These are phyloP conservation scores for Oryza glumipatula DNA, from an alignment of 176 grass and related monocot genomes.

Conservation along the genomic window DNA sequence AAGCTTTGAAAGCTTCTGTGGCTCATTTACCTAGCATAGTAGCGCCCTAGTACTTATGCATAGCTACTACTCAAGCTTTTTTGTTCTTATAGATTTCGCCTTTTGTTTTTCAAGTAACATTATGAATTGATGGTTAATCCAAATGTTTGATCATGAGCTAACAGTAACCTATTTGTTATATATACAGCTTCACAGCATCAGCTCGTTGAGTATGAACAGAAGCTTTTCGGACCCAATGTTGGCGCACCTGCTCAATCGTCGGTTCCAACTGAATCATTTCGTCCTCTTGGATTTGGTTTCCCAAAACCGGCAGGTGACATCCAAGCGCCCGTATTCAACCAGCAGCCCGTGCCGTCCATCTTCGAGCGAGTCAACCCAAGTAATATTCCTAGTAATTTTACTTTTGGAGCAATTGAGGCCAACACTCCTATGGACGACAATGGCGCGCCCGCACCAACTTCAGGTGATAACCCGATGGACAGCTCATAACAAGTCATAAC, in stretches of 20 bases:
- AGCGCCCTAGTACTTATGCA: no score
- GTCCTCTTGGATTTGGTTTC: constrained; percentile 67
- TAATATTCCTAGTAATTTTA: constrained; percentile 46
- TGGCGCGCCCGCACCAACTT: neutral
- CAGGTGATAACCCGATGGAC: constrained; percentile 62
- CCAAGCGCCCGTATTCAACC: constrained; percentile 57
- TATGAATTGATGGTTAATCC: neutral
- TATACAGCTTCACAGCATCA: constrained; percentile 59
- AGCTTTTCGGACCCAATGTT: constrained; percentile 56
- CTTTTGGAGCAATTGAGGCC: constrained; percentile 56
- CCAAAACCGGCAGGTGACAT: constrained; percentile 52
- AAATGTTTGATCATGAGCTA: neutral
- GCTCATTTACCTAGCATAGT: no score
- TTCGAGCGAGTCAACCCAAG: constrained; percentile 51
- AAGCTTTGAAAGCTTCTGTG: no score
- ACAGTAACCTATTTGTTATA: constrained; percentile 15
- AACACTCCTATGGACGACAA: neutral
- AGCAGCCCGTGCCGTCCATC: constrained; percentile 54
- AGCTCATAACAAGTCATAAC: constrained; percentile 1
- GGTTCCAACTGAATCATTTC: constrained; percentile 58
- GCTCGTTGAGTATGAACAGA: constrained; percentile 71
- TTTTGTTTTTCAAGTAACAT: constrained; percentile 10
- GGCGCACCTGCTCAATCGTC: constrained; percentile 20
- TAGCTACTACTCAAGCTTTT: no score
- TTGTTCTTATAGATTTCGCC: neutral